Percentiles rank a stretch among this genome's conserved stretches.
phyloP scores from a whole-genome alignment of 257 asterid genomes.

The Salvia hispanica region DNA sequence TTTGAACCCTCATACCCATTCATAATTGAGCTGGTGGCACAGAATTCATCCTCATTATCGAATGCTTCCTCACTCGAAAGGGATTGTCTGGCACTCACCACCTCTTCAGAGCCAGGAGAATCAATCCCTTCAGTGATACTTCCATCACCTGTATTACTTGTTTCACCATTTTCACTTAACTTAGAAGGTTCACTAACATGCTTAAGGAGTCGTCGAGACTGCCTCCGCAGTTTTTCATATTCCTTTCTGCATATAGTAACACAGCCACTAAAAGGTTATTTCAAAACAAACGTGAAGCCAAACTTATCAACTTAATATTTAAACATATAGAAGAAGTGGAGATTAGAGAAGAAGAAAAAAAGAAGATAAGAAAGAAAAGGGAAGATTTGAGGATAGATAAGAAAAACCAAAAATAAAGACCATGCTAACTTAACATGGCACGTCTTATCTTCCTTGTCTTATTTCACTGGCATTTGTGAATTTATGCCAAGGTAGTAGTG shows the following conservation, averaged over 20 bases:
- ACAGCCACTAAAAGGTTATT: slow-evolving; percentile 25
- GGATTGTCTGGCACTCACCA: slow-evolving; percentile 76
- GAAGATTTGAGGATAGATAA: too few relatives aligned
- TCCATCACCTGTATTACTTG: slow-evolving; percentile 43
- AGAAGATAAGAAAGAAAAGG: too few relatives aligned
- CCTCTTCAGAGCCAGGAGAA: slow-evolving; percentile 72
- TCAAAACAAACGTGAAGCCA: slow-evolving; percentile 15
- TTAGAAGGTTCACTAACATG: slow-evolving; percentile 35
- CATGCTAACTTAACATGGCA: neutral
- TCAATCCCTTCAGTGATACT: slow-evolving; percentile 46
- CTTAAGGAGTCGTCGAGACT: slow-evolving; percentile 58
- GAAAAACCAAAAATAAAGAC: neutral
- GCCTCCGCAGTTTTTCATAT: slow-evolving; percentile 75
- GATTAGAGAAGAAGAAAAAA: neutral
- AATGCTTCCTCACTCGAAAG: slow-evolving; percentile 76
- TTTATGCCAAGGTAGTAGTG: neutral
- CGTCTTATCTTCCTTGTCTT: slow-evolving; percentile 14
- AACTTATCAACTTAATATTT: neutral
- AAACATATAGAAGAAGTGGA: neutral
- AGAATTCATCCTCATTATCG: slow-evolving; percentile 46
- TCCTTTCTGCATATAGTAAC: slow-evolving; percentile 60
- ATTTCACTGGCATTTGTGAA: neutral
- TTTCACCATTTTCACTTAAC: slow-evolving; percentile 41
- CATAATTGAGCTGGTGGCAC: slow-evolving; percentile 34
- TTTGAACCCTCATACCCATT: slow-evolving; percentile 47